phyloP scores from a whole-genome alignment of 2,329 filamentous ascomycete genomes.

The Talaromyces sp. region DNA sequence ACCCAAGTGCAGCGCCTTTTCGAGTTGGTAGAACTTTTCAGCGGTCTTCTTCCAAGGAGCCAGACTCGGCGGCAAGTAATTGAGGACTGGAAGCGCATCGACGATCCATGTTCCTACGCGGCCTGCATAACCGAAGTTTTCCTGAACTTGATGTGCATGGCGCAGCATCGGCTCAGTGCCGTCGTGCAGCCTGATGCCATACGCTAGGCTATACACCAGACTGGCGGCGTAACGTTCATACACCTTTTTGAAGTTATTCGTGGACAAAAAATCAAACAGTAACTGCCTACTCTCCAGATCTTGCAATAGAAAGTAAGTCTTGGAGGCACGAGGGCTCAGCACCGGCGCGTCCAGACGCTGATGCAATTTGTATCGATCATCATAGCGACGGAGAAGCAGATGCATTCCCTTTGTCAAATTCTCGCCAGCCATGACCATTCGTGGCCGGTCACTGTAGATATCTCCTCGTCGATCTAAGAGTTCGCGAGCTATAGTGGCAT shows the following conservation, averaged over 20 bases:
- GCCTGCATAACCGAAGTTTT: conserved; percentile 5
- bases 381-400: conserved; percentile 50
- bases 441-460: conserved; percentile 39
- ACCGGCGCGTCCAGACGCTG: conserved; percentile 42
- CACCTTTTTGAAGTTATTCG: conserved; percentile 43
- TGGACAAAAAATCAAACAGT: conserved; percentile 41
- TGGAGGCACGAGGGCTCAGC: conserved; percentile 37
- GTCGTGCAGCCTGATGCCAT: conserved; percentile 46
- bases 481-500: conserved; percentile 28
- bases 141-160: conserved; percentile 47
- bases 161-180: conserved; percentile 44
- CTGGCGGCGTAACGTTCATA: conserved; percentile 50
- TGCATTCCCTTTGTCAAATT: conserved; percentile 38
- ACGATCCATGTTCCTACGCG: conserved; percentile 1
- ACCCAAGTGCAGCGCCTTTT: conserved; percentile 22
- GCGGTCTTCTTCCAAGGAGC: conserved; percentile 14
- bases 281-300: conserved; percentile 49
- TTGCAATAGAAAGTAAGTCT: conserved; percentile 42
- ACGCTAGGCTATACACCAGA: conserved; percentile 50
- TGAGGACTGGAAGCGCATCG: conserved; percentile 7
- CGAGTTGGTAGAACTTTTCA: conserved; percentile 21
- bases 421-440: conserved; percentile 29
- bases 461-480: conserved; percentile 38
- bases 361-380: conserved; percentile 46
- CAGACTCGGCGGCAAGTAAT: conserved; percentile 7